Base-by-base conservation (phyloP, 2,329 filamentous ascomycete species). In the Fusarium heterosporum region DNA sequence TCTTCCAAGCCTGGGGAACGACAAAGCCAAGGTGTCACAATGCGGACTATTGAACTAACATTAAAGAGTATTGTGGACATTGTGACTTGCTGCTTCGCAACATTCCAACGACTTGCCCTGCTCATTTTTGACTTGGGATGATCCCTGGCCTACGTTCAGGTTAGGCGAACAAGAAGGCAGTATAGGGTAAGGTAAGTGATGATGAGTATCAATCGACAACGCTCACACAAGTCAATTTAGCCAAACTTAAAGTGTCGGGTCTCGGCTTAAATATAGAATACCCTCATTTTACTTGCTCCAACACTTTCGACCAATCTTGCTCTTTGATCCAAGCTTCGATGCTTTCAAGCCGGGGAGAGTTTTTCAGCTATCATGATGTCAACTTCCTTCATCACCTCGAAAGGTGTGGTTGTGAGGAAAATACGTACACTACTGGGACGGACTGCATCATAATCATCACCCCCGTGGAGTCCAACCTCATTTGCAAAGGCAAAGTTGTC, bases 401-500 rank as follows among this genome's bases (percentile, higher is more conserved):
- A 2, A 34, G 9, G 16, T 5, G 8, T 22, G 17, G 16, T 16
- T 17, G 16, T 26, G 30, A 16, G 11, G 32, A 26, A 16, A 36
- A 26, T 8, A 32, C 55, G 42, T 32, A 42, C 29, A 17, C 28
- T 12, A 13, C 9, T 26, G 6, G 51, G 51, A 17, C 56, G 41
- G n/a, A 30, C 22, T 41, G 29, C 36, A 30, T 17, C 34, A 16
- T 17, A 47, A 17, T 36, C 8, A 29, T 48, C 29, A 14, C 55
- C 41, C 1, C 55, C 55, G 10, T 59, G 41, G 16, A 59, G 28
- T 6, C 51, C 55, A 13, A 59, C 30, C 26, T 57, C 42, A 10
- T 57, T 42, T 3, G n/a, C 29, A 41, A 57, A 59, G 8, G 29
- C 42, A 57, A 59, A 57, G 6, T 40, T 48, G 1, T 59, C 52